Conservation (phyloP, 768 basidiomycete species). For the Cystobasidium onofrii region DNA sequence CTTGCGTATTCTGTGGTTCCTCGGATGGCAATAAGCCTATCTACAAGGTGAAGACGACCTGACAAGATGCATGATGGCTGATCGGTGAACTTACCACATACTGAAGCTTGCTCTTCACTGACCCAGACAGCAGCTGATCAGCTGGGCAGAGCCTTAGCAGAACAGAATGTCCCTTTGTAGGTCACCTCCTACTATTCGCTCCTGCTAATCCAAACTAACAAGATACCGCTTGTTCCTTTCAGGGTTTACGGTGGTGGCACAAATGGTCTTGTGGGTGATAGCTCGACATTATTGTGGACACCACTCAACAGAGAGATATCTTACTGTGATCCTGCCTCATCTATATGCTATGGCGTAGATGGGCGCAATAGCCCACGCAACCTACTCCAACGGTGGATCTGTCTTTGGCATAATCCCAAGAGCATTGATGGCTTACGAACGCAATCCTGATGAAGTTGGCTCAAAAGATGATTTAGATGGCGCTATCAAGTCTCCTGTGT, state of each 20-base stretch:
- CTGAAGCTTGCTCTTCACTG: neutral
- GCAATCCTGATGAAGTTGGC: neutral
- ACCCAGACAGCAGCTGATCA: constrained; percentile 30
- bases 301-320: no score
- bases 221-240: neutral
- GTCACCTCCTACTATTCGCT: neutral
- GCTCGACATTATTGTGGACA: no score
- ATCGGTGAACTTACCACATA: no score
- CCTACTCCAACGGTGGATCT: constrained; percentile 43
- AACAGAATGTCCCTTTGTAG: constrained; percentile 39
- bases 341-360: constrained; percentile 20
- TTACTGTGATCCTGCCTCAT: no score
- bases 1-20: constrained; percentile 33
- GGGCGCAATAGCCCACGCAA: constrained; percentile 37
- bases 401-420: constrained; percentile 48
- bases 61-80: no score
- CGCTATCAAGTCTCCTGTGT: neutral
- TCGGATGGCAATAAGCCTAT: constrained; percentile 24
- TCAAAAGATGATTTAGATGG: constrained; percentile 26
- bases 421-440: constrained; percentile 28
- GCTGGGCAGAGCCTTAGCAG: constrained; percentile 45
- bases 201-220: neutral
- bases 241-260: constrained; percentile 37
- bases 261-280: constrained; percentile 32
- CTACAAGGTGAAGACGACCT: constrained; percentile 14